Evolutionary conservation across 768 basidiomycete species (phyloP).

Genomic region (Auricularia sp.): DNA sequence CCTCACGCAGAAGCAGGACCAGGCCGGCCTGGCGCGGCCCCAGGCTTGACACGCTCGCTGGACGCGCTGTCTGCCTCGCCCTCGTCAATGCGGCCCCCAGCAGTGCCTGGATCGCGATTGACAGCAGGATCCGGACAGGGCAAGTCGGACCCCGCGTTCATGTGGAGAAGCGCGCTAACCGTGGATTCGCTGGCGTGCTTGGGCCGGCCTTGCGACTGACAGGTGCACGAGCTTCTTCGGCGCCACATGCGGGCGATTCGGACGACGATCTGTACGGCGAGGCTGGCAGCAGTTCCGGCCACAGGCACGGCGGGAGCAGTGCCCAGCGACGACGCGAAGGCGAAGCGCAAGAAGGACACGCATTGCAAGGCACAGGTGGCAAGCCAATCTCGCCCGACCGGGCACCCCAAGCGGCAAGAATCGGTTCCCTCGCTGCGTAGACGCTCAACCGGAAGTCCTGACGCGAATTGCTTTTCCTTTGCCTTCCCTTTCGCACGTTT

Average conservation of each 20-base stretch:
- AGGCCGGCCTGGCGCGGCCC: background rate
- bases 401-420: constrained; percentile 1
- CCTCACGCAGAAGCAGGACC: background rate
- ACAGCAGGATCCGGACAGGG: background rate
- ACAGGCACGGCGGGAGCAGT: background rate
- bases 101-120: background rate
- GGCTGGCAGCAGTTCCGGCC: background rate
- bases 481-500: background rate
- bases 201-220: background rate
- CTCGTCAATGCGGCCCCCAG: background rate
- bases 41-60: background rate
- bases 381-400: background rate
- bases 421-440: background rate
- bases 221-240: background rate
- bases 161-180: background rate
- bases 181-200: background rate
- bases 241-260: background rate
- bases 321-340: background rate
- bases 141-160: background rate
- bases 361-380: background rate
- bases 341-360: background rate
- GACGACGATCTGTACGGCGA: background rate
- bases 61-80: background rate
- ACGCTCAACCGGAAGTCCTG: background rate
- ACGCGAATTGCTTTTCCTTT: background rate